Conservation (phyloP, 192 early-diverging fungal species). For the Helicostylum pulchrum region DNA sequence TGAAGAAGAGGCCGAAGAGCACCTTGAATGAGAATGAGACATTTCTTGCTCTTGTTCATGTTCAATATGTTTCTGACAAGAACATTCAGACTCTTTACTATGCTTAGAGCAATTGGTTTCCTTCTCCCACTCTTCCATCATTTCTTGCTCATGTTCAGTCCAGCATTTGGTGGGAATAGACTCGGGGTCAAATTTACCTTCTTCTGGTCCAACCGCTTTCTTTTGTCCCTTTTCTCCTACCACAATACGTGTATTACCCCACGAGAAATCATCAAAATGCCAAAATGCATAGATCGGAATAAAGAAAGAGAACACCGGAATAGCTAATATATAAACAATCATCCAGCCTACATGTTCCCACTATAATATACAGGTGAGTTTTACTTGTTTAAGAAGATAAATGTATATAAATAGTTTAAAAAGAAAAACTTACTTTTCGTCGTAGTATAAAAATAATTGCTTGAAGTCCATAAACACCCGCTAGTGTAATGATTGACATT, state of each 20-base stretch:
- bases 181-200: conserved; percentile 63
- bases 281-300: conserved; percentile 92
- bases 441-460: conserved; percentile 78
- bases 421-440: conserved; percentile 35
- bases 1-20: neutral
- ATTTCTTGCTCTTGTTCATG: too few species aligned
- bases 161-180: conserved; percentile 63
- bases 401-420: neutral
- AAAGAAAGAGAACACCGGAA: conserved; percentile 80
- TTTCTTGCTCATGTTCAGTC: conserved; percentile 63
- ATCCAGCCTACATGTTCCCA: conserved; percentile 82
- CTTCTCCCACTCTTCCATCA: conserved; percentile 31
- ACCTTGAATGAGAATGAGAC: neutral
- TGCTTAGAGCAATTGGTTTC: neutral
- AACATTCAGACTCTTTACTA: conserved; percentile 11
- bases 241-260: conserved; percentile 93
- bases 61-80: conserved; percentile 7
- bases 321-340: conserved; percentile 87
- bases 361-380: conserved; percentile 19
- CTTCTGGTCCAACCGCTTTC: conserved; percentile 33
- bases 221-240: conserved; percentile 54
- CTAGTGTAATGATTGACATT: conserved; percentile 82
- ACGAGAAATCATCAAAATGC: conserved; percentile 98
- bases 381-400: neutral
- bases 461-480: conserved; percentile 86